Base-by-base conservation (phyloP, 257 asterid genomes). In the Verbena officinalis region DNA sequence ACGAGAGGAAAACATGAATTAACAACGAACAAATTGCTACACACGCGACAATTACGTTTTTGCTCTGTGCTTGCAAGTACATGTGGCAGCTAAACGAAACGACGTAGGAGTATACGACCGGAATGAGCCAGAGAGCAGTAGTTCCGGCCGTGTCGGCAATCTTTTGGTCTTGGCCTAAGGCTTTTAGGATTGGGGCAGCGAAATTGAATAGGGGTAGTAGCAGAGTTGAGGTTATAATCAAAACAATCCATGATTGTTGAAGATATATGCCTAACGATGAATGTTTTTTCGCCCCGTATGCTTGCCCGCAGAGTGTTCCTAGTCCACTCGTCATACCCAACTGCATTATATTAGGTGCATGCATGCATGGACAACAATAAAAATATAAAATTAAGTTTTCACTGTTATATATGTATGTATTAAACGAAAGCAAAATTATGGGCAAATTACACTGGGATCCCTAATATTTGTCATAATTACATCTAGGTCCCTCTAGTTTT, bases 261-360 rank as follows among this genome's bases (percentile, higher is more conserved):
- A 90, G 89, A 71, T 87, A 80, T 13, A 90, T 36, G 9, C 97
- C 97, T 5, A 90, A 86, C 96, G 85, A 85, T 73, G 82, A 85
- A 24, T 85, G 78, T 21, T 90, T 95, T 40, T 52, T 78, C 20
- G 90, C 97, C 6, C 97, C 96, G 34, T 78, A 90, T 19, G 97
- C 89, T 63, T 90, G 96, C 24, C 96, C 96, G 52, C 95, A 85
- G 0, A 90, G 69, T 4, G 96, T 90, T 76, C 88, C 96, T 51
- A 84, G 67, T 56, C 95, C 97, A 61, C 89, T 90, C 1, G 97
- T 90, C 80, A 74, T 76, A 8, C 97, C 97, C 54, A 87, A 55
- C 97, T 90, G 82, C 33, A 27, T n/a, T n/a, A n/a, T n/a, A n/a
- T n/a, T n/a, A n/a, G n/a, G n/a, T n/a, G n/a, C n/a, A n/a, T n/a